Conservation (phyloP, 176 grass and related monocot genomes). For the Lolium rigidum region DNA sequence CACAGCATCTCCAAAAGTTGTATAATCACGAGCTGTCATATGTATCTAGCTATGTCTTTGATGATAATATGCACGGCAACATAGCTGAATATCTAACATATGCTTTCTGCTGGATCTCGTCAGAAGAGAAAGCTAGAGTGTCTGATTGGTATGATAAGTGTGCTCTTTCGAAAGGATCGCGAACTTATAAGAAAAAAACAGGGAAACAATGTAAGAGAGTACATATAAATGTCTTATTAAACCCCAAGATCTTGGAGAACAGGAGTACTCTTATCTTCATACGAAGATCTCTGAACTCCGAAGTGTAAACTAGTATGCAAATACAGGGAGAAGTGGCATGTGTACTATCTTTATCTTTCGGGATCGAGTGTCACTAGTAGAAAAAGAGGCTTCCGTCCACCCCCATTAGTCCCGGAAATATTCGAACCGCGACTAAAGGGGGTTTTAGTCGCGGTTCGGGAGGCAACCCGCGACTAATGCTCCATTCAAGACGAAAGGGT, state of each 20-base stretch:
- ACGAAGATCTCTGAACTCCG: background rate
- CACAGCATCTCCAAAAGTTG: constrained; percentile 25
- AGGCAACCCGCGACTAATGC: too few relatives aligned
- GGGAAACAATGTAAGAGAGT: background rate
- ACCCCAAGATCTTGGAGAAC: constrained; percentile 35
- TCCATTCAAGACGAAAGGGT: too few relatives aligned
- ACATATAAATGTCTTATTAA: constrained; percentile 38
- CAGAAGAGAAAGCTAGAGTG: constrained; percentile 42
- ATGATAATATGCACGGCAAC: background rate
- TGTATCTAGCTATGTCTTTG: background rate
- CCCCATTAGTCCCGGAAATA: too few relatives aligned
- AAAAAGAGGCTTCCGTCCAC: too few relatives aligned
- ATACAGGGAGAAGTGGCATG: background rate
- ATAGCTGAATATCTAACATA: constrained; percentile 18
- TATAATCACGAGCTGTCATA: constrained; percentile 3
- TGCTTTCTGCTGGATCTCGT: constrained; percentile 29
- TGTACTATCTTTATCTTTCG: constrained; percentile 22
- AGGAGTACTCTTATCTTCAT: background rate
- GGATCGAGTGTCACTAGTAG: constrained; percentile 8
- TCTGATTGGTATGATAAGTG: constrained; percentile 41
- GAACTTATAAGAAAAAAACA: background rate
- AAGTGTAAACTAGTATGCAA: constrained; percentile 15
- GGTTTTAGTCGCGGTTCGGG: too few relatives aligned
- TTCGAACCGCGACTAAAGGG: too few relatives aligned
- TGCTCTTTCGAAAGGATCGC: constrained; percentile 25